phyloP scores from a whole-genome alignment of 2,329 filamentous ascomycete genomes.

The Botrytis galanthina region DNA sequence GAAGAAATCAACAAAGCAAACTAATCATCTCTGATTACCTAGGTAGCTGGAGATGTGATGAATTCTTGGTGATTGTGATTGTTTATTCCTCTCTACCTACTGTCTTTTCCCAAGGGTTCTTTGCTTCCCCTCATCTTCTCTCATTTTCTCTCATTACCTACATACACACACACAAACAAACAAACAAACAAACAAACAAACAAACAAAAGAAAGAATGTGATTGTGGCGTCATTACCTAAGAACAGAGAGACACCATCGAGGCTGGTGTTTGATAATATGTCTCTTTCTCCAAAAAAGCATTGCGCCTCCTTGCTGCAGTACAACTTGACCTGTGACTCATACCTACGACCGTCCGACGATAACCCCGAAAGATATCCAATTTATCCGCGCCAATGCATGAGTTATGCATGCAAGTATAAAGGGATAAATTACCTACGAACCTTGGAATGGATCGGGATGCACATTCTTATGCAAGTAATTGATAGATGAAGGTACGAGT shows the following conservation, averaged over 20 bases:
- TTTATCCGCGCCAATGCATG: neutral
- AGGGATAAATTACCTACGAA: neutral
- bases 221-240: neutral
- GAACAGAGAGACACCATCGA: neutral
- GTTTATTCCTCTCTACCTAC: no score
- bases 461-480: neutral
- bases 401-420: neutral
- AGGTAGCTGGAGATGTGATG: no score
- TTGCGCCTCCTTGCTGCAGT: conserved; percentile 6
- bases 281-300: neutral
- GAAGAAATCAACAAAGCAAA: neutral
- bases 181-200: no score
- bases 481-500: neutral
- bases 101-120: no score
- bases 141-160: neutral
- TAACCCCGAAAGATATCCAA: neutral
- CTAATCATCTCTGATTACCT: no score
- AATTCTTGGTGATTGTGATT: no score
- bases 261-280: neutral
- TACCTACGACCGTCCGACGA: neutral
- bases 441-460: neutral
- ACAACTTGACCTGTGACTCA: neutral
- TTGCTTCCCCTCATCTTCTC: neutral
- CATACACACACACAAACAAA: neutral
- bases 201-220: neutral